Percentiles rank a stretch among this genome's conserved stretches.
Conservation (phyloP, 148 eudicot species). For the Rhododendron ferrugineum region DNA sequence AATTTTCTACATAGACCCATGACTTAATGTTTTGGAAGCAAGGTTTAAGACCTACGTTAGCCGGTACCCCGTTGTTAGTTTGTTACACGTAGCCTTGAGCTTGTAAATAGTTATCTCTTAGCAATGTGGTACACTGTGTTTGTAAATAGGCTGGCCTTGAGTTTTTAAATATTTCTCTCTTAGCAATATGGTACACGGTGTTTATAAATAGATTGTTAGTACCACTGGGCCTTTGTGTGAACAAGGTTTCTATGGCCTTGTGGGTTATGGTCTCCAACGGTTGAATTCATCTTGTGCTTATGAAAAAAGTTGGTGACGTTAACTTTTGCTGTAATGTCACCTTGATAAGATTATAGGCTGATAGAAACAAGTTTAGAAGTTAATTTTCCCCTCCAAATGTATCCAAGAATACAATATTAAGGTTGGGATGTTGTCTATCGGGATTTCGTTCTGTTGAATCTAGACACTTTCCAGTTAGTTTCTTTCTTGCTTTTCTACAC, state of each 20-base stretch:
- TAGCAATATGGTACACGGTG: not conserved
- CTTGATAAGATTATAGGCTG: not conserved
- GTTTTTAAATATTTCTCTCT: not conserved
- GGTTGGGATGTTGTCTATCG: not conserved
- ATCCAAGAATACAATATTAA: not conserved
- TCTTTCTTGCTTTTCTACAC: not conserved
- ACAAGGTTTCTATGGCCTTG: not conserved
- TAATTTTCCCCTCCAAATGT: not conserved
- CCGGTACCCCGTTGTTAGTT: not conserved
- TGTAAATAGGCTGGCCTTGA: slow-evolving; percentile 2
- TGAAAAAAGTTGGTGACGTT: not conserved
- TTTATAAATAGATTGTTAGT: not conserved
- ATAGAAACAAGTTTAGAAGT: not conserved
- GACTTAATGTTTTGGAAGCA: not conserved
- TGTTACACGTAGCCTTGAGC: not conserved
- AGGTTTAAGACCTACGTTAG: not conserved
- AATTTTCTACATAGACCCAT: not conserved
- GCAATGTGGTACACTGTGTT: not conserved
- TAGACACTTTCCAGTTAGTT: not conserved
- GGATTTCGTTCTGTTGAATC: not conserved
- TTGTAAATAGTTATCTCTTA: not conserved
- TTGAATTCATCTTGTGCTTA: not conserved
- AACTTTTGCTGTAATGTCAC: not conserved
- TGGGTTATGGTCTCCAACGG: not conserved
- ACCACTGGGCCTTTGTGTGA: not conserved